A percentile compares a stretch with the other conserved stretches of the same genome.
These are phyloP conservation scores for Aspergillus niger DNA, from an alignment of 2,329 filamentous ascomycete species.

Conservation along the genomic window DNA sequence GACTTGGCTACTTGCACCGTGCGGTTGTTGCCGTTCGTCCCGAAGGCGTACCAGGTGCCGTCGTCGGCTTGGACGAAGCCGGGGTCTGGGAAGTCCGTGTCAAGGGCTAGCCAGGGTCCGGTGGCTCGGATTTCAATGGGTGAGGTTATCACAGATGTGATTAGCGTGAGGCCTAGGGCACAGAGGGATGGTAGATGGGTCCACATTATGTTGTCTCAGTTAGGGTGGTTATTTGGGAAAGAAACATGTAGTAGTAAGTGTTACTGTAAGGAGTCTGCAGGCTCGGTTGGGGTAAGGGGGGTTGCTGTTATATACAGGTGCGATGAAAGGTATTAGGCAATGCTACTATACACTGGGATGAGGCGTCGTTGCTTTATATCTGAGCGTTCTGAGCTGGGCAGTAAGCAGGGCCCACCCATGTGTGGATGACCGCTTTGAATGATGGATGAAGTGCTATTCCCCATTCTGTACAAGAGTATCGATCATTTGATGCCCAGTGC, in stretches of 20 bases:
- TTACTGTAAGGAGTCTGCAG: background rate
- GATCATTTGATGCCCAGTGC: background rate
- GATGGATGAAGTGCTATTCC: background rate
- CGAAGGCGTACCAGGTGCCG: conserved; percentile 53
- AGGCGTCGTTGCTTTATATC: background rate
- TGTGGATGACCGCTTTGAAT: background rate
- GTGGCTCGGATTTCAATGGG: background rate
- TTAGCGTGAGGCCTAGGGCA: background rate
- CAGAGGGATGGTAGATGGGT: background rate
- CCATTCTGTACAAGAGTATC: background rate
- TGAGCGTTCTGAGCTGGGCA: background rate
- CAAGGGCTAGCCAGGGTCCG: conserved; percentile 5
- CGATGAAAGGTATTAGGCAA: background rate
- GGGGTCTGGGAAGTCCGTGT: conserved; percentile 15
- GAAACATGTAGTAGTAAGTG: background rate
- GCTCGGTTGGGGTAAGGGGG: background rate
- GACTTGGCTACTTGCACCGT: conserved; percentile 57
- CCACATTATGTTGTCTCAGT: background rate
- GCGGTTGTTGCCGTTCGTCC: conserved; percentile 50
- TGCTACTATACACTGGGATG: background rate
- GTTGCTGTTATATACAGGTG: background rate
- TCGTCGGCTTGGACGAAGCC: conserved; percentile 8
- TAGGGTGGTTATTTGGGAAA: background rate
- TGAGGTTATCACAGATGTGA: background rate
- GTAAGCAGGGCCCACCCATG: background rate